These are phyloP conservation scores for Cucurbita pepo DNA, from an alignment of 306 rosid genomes.

Conservation along the genomic window DNA sequence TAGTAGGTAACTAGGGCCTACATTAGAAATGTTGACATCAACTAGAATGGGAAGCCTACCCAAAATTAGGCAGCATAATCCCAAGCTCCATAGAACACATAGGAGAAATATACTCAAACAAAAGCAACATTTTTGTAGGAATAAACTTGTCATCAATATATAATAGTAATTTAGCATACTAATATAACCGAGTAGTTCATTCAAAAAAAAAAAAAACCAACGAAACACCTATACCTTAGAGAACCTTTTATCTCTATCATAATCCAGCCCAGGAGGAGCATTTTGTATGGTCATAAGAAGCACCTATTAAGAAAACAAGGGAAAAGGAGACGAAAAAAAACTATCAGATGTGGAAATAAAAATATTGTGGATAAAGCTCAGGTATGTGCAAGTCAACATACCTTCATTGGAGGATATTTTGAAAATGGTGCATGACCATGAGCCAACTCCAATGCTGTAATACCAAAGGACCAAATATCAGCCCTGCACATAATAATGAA, in stretches of 20 bases:
- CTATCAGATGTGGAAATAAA: neutral
- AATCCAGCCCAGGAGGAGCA: constrained; percentile 99
- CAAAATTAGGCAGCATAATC: neutral
- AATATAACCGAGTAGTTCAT: neutral
- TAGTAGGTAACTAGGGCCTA: neutral
- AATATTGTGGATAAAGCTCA: neutral
- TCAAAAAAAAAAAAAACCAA: constrained; percentile 10
- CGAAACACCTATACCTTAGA: constrained; percentile 88
- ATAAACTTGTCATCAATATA: neutral
- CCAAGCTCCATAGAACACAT: neutral
- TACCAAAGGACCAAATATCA: constrained; percentile 58
- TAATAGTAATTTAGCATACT: neutral
- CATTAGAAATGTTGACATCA: neutral
- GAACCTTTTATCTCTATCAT: constrained; percentile 90
- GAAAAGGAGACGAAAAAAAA: neutral
- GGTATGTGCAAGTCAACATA: neutral
- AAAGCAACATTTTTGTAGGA: neutral
- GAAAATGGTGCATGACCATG: constrained; percentile 52
- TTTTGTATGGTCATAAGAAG: constrained; percentile 97
- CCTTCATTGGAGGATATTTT: constrained; percentile 50
- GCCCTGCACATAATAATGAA: constrained; percentile 26
- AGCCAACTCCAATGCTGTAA: constrained; percentile 46
- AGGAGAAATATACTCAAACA: neutral
- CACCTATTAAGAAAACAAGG: constrained; percentile 36
- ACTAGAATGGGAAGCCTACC: neutral